Evolutionary conservation across 2,329 filamentous ascomycete species (phyloP).

Genomic region (Fusarium nurragi): DNA sequence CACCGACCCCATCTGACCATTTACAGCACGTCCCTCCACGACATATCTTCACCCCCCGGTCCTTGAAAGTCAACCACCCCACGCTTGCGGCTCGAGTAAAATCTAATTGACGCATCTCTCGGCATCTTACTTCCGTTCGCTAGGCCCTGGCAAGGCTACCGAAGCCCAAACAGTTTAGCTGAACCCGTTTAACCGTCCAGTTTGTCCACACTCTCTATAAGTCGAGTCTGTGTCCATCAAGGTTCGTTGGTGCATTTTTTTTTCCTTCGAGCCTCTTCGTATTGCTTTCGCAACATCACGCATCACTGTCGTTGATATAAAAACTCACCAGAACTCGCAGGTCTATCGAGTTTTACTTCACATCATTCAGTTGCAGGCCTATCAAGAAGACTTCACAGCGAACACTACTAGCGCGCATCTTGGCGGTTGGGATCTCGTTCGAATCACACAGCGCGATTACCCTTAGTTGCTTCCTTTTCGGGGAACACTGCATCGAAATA

Average conservation of each 20-base stretch:
- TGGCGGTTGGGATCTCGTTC: slow-evolving; percentile 22
- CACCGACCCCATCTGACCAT: neutral
- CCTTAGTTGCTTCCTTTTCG: slow-evolving; percentile 33
- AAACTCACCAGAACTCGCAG: slow-evolving; percentile 7
- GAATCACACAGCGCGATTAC: slow-evolving; percentile 31
- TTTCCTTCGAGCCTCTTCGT: neutral
- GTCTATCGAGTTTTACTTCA: slow-evolving; percentile 6
- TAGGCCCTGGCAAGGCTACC: slow-evolving; percentile 13
- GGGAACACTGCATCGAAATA: slow-evolving; percentile 27
- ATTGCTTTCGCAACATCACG: neutral
- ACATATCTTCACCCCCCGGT: slow-evolving; percentile 8
- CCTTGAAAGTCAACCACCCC: slow-evolving; percentile 17
- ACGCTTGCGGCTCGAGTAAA: slow-evolving; percentile 9
- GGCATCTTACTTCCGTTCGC: slow-evolving; percentile 36
- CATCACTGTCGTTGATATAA: slow-evolving; percentile 11
- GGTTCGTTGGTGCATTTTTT: slow-evolving; percentile 18
- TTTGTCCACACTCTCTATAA: slow-evolving; percentile 25
- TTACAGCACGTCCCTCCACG: neutral
- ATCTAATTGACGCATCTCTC: slow-evolving; percentile 27
- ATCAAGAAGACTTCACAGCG: slow-evolving; percentile 6
- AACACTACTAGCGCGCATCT: slow-evolving; percentile 24
- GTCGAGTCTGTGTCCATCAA: slow-evolving; percentile 29
- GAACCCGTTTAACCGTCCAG: slow-evolving; percentile 10
- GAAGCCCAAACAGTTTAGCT: slow-evolving; percentile 22
- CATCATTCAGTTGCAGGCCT: slow-evolving; percentile 8